These are phyloP conservation scores for Clonostachys rosea DNA, from an alignment of 2,329 filamentous ascomycete genomes.

Conservation along the genomic window DNA sequence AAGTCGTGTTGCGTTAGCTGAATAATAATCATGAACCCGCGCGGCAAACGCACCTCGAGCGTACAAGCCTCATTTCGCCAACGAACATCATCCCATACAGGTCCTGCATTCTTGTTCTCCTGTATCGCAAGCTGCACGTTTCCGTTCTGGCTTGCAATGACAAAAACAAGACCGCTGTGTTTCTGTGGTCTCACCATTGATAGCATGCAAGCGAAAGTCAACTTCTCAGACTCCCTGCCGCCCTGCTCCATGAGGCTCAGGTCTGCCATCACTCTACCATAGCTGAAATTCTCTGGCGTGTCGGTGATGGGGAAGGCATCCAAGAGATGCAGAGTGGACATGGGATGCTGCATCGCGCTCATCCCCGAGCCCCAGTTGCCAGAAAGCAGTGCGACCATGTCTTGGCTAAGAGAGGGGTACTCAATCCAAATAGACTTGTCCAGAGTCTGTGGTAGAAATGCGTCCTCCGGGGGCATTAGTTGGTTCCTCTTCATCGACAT, in stretches of 20 bases:
- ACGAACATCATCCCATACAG: conserved; percentile 76
- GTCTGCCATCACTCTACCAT: conserved; percentile 72
- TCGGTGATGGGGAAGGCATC: conserved; percentile 77
- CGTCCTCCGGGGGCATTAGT: conserved; percentile 66
- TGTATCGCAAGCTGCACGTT: conserved; percentile 72
- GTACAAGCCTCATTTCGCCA: conserved; percentile 68
- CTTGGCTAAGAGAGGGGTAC: conserved; percentile 69
- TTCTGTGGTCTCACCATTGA: conserved; percentile 68
- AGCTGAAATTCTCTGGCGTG: conserved; percentile 68
- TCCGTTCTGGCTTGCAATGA: conserved; percentile 76
- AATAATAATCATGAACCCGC: conserved; percentile 69
- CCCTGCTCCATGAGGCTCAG: conserved; percentile 72
- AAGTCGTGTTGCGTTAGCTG: conserved; percentile 75
- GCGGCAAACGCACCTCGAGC: conserved; percentile 66
- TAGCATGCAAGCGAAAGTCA: conserved; percentile 69
- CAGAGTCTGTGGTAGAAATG: conserved; percentile 69
- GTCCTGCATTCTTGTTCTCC: conserved; percentile 59
- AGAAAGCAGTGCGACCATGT: conserved; percentile 66
- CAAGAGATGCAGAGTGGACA: conserved; percentile 47
- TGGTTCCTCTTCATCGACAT: conserved; percentile 82
- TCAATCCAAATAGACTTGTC: conserved; percentile 79
- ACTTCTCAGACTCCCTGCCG: conserved; percentile 55
- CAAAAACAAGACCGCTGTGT: conserved; percentile 65
- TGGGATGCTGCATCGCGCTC: conserved; percentile 39
- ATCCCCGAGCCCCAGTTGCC: conserved; percentile 51